A percentile compares a stretch with the other conserved stretches of the same genome.
Evolutionary conservation across 768 basidiomycete species (phyloP).

Genomic region (Coprinellus micaceus): DNA sequence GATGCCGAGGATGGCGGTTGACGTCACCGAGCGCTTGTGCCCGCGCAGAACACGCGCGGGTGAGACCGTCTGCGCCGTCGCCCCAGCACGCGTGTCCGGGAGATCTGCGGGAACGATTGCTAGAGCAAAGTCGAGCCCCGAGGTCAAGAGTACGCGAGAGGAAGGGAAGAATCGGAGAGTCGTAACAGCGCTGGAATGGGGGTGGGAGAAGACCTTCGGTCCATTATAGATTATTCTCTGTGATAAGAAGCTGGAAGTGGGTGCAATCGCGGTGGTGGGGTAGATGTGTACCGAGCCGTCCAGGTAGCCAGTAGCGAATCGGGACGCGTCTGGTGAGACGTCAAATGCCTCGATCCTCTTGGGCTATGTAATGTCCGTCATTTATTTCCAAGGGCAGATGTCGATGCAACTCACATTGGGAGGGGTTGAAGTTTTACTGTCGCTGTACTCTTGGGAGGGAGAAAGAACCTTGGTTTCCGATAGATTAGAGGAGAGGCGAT

Average conservation of each 20-base stretch:
- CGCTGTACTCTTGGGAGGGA: conserved; percentile 50
- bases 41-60: conserved; percentile 63
- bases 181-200: conserved; percentile 54
- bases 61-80: conserved; percentile 28
- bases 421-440: conserved; percentile 41
- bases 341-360: conserved; percentile 63
- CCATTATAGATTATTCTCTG: conserved; percentile 25
- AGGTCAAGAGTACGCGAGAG: conserved; percentile 65
- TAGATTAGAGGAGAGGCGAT: conserved; percentile 47
- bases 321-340: conserved; percentile 53
- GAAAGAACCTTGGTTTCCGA: conserved; percentile 43
- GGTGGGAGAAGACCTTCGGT: conserved; percentile 29
- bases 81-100: conserved; percentile 16
- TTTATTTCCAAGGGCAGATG: not conserved
- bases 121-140: conserved; percentile 65
- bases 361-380: conserved; percentile 29
- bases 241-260: conserved; percentile 13
- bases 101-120: conserved; percentile 62
- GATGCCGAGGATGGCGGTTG: conserved; percentile 56
- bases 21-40: conserved; percentile 64
- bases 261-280: conserved; percentile 28
- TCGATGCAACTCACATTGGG: conserved; percentile 30
- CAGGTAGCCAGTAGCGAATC: conserved; percentile 57
- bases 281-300: conserved; percentile 57
- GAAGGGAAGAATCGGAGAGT: conserved; percentile 67